Conservation (phyloP, 2,329 filamentous ascomycete genomes). For the Aspergillus nomiae region DNA sequence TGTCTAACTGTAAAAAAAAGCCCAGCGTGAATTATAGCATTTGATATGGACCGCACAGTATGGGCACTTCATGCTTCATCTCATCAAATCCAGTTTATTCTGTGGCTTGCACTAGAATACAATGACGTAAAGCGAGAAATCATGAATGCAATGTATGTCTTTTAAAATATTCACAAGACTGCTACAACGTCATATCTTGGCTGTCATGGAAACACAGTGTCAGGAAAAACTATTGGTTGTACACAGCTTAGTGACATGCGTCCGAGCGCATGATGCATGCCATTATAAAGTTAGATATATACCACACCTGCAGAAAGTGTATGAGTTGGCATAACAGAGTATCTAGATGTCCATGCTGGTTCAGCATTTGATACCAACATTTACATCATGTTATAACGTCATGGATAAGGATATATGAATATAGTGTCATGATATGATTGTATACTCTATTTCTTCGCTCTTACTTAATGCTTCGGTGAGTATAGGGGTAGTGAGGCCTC, state of each 20-base stretch:
- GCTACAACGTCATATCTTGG: background rate
- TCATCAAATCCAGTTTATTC: background rate
- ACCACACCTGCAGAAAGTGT: background rate
- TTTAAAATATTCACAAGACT: background rate
- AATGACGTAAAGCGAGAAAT: background rate
- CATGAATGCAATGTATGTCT: background rate
- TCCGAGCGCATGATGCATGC: background rate
- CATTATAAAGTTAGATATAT: background rate
- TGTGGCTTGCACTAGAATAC: background rate
- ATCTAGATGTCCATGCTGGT: no score
- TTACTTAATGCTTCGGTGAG: no score
- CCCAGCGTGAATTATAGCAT: no score
- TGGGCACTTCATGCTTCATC: background rate
- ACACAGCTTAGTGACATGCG: background rate
- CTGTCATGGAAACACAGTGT: background rate
- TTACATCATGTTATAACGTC: no score
- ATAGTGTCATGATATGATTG: no score
- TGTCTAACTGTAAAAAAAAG: no score
- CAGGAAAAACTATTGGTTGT: background rate
- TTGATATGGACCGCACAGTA: background rate
- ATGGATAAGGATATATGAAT: no score
- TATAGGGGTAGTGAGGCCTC: no score
- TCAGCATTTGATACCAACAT: no score
- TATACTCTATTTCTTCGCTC: no score
- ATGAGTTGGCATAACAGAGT: background rate